Conservation (phyloP, 345 rosid genomes). For the Aurinia saxatilis region DNA sequence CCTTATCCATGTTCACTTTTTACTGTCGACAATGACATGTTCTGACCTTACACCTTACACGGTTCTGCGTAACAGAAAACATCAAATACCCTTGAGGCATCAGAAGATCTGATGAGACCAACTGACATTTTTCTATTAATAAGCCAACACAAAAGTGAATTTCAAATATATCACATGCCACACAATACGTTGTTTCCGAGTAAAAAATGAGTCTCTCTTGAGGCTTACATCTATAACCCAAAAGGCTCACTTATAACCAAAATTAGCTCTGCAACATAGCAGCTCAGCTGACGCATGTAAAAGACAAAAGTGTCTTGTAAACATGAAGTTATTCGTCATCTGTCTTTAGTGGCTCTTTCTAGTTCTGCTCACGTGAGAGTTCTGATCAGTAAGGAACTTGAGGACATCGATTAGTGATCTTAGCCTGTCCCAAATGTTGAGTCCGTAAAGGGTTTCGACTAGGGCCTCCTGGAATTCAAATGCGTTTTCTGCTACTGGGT, state of each 20-base stretch:
- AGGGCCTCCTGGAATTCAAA: conserved; percentile 83
- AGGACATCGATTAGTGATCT: conserved; percentile 65
- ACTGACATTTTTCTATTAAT: background rate
- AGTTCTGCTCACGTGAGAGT: conserved; percentile 28
- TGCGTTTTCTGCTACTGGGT: conserved; percentile 81
- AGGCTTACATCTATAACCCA: conserved; percentile 1
- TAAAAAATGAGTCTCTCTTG: background rate
- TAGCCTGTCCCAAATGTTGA: conserved; percentile 83
- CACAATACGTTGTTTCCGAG: background rate
- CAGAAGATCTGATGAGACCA: background rate
- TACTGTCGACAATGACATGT: background rate
- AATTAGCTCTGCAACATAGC: conserved; percentile 6
- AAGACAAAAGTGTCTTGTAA: background rate
- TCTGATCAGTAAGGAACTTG: conserved; percentile 68
- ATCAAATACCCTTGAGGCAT: background rate
- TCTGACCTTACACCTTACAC: background rate
- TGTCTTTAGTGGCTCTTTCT: conserved; percentile 43
- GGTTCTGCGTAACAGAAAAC: too few species aligned
- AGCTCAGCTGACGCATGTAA: conserved; percentile 11
- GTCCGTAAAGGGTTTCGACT: conserved; percentile 76
- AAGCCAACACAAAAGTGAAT: background rate
- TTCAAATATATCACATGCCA: conserved; percentile 6
- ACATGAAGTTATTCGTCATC: background rate
- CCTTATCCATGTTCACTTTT: too few species aligned
- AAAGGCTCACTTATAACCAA: conserved; percentile 2